Percentiles rank a stretch among this genome's conserved stretches.
Conservation (phyloP, 108 stramenopile genomes). For the Cafeteria roenbergensis region DNA sequence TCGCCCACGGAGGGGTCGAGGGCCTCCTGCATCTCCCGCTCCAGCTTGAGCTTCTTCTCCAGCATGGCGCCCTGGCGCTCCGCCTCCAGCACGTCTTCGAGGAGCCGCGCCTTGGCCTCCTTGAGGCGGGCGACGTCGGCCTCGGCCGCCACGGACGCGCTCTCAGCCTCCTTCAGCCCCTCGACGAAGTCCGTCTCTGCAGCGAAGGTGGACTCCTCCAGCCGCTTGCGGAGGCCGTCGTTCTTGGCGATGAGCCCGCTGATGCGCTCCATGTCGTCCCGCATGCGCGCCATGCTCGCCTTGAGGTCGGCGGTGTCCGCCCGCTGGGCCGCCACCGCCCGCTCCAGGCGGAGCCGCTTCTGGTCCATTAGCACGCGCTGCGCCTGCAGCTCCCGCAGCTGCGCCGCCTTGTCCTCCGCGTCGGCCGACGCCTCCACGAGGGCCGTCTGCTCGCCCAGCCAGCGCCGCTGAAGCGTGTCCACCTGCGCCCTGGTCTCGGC, state of each 20-base stretch:
- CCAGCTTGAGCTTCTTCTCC: constrained; percentile 68
- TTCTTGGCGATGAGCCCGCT: constrained; percentile 56
- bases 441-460: constrained; percentile 52
- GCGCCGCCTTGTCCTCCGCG: constrained; percentile 43
- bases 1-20: constrained; percentile 56
- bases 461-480: constrained; percentile 45
- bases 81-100: constrained; percentile 47
- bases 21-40: constrained; percentile 62
- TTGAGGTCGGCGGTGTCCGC: constrained; percentile 44
- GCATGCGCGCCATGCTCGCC: constrained; percentile 37
- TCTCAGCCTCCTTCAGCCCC: constrained; percentile 56
- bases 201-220: constrained; percentile 27
- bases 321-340: constrained; percentile 37
- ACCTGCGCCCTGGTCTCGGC: constrained; percentile 26
- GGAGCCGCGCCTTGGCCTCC: constrained; percentile 30
- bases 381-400: constrained; percentile 43
- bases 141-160: constrained; percentile 32
- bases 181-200: constrained; percentile 40
- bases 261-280: constrained; percentile 53
- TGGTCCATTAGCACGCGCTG: constrained; percentile 44
- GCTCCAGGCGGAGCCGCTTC: constrained; percentile 46
- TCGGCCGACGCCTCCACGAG: constrained; percentile 41
- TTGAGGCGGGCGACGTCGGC: constrained; percentile 34
- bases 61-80: constrained; percentile 55
- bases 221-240: constrained; percentile 33